Evolutionary conservation across 2,329 filamentous ascomycete genomes (phyloP).

Genomic region (Sporothrix protearum): DNA sequence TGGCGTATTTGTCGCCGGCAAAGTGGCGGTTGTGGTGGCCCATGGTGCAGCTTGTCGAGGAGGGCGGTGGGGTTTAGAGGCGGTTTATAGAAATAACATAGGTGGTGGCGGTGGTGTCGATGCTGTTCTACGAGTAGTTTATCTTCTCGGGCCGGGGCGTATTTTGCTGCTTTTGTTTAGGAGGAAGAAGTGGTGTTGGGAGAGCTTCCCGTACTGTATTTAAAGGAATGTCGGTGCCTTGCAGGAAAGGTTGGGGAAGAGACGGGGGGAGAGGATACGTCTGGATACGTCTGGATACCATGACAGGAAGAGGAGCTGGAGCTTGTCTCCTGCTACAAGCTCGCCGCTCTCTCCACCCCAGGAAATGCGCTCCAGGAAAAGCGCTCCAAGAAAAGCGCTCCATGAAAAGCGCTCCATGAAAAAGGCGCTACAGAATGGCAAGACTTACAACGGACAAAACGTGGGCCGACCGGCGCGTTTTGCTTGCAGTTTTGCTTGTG

Average conservation of each 20-base stretch:
- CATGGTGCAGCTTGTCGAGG: constrained; percentile 26
- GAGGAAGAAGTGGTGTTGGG: not conserved
- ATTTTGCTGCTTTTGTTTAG: not conserved
- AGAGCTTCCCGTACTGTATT: not conserved
- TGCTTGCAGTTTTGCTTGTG: not conserved
- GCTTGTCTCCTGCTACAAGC: not conserved
- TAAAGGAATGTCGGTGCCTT: constrained; percentile 1
- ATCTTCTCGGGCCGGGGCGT: not conserved
- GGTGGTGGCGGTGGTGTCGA: not conserved
- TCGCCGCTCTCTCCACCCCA: constrained; percentile 2
- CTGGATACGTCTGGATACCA: not conserved
- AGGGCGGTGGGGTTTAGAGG: not conserved
- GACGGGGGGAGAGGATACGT: not conserved
- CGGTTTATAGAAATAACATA: not conserved
- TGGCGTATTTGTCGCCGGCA: constrained; percentile 31
- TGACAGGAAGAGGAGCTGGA: not conserved
- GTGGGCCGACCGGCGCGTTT: not conserved
- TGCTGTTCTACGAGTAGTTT: not conserved
- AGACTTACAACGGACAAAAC: not conserved
- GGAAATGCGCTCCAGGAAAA: not conserved
- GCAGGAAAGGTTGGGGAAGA: not conserved
- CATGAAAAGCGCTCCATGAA: not conserved
- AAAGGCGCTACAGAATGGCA: not conserved
- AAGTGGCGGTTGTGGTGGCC: constrained; percentile 34
- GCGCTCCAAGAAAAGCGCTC: not conserved